Evolutionary conservation across 768 basidiomycete genomes (phyloP).

Genomic region (Boletus rubescentipes): DNA sequence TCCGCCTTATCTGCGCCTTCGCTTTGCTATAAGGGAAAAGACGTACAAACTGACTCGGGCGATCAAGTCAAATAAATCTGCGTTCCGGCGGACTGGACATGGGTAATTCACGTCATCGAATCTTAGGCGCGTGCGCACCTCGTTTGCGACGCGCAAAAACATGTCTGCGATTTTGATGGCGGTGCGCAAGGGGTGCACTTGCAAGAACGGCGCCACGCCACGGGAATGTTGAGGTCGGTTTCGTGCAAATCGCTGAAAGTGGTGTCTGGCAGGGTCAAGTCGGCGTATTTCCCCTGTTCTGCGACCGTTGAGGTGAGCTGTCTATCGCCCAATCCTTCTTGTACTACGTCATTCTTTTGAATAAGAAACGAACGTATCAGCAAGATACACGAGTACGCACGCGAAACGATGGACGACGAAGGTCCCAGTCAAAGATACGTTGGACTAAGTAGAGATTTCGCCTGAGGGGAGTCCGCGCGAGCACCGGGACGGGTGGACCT

Average conservation of each 20-base stretch:
- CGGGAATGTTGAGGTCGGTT: neutral
- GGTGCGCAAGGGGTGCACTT: constrained; percentile 3
- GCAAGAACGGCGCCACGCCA: constrained; percentile 5
- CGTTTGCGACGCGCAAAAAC: neutral
- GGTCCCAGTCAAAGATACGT: neutral
- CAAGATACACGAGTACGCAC: neutral
- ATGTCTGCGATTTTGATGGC: neutral
- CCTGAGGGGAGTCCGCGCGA: neutral
- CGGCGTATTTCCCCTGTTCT: neutral
- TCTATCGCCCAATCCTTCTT: neutral
- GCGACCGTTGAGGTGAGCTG: neutral
- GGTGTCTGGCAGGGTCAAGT: constrained; percentile 1
- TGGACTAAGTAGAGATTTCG: constrained; percentile 1
- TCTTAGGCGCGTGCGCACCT: neutral
- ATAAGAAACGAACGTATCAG: neutral
- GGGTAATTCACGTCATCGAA: constrained; percentile 9
- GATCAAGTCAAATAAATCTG: constrained; percentile 7
- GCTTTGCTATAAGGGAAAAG: neutral
- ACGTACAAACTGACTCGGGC: neutral
- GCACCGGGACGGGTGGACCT: neutral
- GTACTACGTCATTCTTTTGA: neutral
- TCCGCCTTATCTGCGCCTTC: neutral
- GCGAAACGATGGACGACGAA: neutral
- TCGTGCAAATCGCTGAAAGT: neutral
- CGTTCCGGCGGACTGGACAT: neutral